phyloP scores from a whole-genome alignment of 352 stramenopile species.

The Phytopythium delawarense region DNA sequence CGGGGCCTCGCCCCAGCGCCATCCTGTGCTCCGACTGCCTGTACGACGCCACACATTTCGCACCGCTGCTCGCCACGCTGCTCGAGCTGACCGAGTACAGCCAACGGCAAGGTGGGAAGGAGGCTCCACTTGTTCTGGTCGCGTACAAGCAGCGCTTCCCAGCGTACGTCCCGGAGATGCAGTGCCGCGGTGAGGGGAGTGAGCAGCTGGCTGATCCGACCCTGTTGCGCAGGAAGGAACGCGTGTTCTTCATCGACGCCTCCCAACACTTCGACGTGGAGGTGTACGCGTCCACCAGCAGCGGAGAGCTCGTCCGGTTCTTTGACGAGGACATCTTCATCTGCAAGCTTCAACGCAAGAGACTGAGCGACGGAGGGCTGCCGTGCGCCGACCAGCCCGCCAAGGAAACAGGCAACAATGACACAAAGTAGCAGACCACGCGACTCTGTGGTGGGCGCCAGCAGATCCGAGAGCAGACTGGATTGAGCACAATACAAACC shows the following conservation, averaged over 20 bases:
- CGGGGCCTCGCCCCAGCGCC: constrained; percentile 10
- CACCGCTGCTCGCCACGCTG: constrained; percentile 37
- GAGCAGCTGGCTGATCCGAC: not conserved
- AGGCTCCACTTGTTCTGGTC: constrained; percentile 24
- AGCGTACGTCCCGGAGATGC: constrained; percentile 9
- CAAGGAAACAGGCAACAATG: not conserved
- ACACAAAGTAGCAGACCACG: not conserved
- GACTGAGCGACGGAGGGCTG: not conserved
- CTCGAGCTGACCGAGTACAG: constrained; percentile 21
- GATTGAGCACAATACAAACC: constrained; percentile 5
- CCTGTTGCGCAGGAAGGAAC: constrained; percentile 23
- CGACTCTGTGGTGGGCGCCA: no score
- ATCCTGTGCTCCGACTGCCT: constrained; percentile 64
- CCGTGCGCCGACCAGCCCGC: not conserved
- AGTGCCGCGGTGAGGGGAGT: not conserved
- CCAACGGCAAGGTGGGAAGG: not conserved
- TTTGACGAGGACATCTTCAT: constrained; percentile 46
- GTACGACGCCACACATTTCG: constrained; percentile 48
- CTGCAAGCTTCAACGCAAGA: constrained; percentile 21
- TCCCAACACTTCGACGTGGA: constrained; percentile 33
- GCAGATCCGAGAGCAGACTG: not conserved
- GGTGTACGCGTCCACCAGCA: constrained; percentile 18
- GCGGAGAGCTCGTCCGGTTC: constrained; percentile 16
- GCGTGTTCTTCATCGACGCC: constrained; percentile 35
- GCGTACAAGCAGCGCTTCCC: constrained; percentile 71